These are phyloP conservation scores for Annona cherimola DNA, from an alignment of 164 flowering plant species.

Conservation along the genomic window DNA sequence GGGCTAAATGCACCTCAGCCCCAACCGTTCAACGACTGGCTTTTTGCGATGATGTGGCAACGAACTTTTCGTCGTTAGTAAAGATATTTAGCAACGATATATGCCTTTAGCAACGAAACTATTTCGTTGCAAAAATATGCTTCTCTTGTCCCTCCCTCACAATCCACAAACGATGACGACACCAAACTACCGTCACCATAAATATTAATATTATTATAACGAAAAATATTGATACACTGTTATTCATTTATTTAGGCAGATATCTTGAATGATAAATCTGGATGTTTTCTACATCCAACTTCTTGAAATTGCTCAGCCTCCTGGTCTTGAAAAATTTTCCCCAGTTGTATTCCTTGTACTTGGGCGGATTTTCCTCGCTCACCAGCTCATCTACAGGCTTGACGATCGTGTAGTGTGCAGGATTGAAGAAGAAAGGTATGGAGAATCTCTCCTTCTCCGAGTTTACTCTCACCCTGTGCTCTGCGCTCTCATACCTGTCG, in stretches of 20 bases:
- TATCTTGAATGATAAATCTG: constrained; percentile 33
- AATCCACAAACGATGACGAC: no score
- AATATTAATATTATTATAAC: no score
- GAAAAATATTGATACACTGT: no score
- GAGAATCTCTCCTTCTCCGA: constrained; percentile 55
- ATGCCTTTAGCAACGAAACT: no score
- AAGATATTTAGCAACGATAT: no score
- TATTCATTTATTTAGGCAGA: constrained; percentile 1
- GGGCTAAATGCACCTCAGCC: no score
- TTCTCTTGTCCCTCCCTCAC: no score
- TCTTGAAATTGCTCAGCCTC: constrained; percentile 40
- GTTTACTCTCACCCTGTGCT: constrained; percentile 64
- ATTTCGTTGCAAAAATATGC: no score
- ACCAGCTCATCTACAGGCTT: constrained; percentile 50
- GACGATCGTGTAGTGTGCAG: constrained; percentile 35
- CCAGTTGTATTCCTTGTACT: constrained; percentile 36
- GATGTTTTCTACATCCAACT: constrained; percentile 36
- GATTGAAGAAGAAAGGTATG: constrained; percentile 54
- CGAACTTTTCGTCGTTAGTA: no score
- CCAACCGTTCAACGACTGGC: no score
- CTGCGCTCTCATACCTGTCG: constrained; percentile 52
- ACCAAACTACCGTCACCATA: no score
- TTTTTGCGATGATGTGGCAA: no score
- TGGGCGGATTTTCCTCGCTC: constrained; percentile 21
- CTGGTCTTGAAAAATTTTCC: constrained; percentile 30